Conservation (phyloP, 306 rosid species). For the Dryas alaskensis region DNA sequence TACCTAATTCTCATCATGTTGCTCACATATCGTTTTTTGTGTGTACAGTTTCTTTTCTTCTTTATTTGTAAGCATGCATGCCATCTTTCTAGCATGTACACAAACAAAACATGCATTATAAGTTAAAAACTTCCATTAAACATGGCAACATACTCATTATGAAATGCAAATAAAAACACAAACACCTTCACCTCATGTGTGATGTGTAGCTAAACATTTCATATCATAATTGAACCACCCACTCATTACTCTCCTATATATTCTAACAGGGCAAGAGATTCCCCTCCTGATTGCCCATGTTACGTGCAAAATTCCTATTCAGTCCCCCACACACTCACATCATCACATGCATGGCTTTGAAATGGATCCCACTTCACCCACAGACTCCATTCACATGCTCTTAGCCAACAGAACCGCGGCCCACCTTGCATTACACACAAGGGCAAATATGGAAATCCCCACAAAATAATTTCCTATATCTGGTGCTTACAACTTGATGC, state of each 20-base stretch:
- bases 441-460: slow-evolving; percentile 23
- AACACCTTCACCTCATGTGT: slow-evolving; percentile 15
- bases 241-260: slow-evolving; percentile 26
- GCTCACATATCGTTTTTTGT: too few relatives aligned
- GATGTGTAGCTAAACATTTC: too few relatives aligned
- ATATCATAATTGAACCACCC: slow-evolving; percentile 24
- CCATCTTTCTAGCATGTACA: not conserved
- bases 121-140: not conserved
- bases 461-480: slow-evolving; percentile 1
- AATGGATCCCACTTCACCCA: slow-evolving; percentile 19
- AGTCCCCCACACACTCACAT: not conserved
- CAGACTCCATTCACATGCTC: slow-evolving; percentile 18
- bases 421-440: slow-evolving; percentile 17
- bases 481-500: not conserved
- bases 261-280: slow-evolving; percentile 22
- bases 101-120: not conserved
- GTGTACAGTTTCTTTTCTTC: too few relatives aligned
- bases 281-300: slow-evolving; percentile 25
- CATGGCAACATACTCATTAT: slow-evolving; percentile 27
- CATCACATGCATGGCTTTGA: slow-evolving; percentile 28
- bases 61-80: too few relatives aligned
- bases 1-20: too few relatives aligned
- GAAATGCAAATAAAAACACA: slow-evolving; percentile 28
- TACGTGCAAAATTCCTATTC: slow-evolving; percentile 16
- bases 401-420: slow-evolving; percentile 1